Evolutionary conservation across 768 basidiomycete species (phyloP), one percentile per base, ranked within the genome.

Genomic region (Leccinum uliginosum): DNA sequence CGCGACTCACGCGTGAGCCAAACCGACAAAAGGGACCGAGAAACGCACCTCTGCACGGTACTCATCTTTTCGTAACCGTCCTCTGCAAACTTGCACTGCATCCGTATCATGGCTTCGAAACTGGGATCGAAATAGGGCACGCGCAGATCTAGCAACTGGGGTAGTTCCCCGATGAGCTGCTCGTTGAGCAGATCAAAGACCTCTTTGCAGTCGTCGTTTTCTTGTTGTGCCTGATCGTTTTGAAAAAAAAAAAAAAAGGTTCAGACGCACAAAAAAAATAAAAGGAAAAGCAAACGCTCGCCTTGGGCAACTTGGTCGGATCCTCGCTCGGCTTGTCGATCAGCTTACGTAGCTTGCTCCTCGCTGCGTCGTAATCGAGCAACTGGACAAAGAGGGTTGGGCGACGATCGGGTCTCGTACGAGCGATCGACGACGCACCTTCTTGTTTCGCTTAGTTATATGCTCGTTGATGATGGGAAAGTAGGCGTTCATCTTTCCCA

Each of bases 41-140:
- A 12, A 12, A 47, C 51, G 19, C 59, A 92, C 86, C 93, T 78
- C 72, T 99, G 96, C 9, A 98, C 95, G 46, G 92, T 87, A 50
- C 93, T 89, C 51, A 98, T 83, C 74, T 94, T 97, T 76, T 98
- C 94, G 70, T 99, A 98, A 0, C 96, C 95, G 65, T 99, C 96
- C 71, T 98, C 93, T 0, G 96, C 95, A 68, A 98, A 98, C 67
- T 95, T 94, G 67, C 91, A 84, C 68, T 99, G 97, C 85, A 97
- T 91, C 29, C 97, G 83, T 61, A 94, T 93, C 96, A 98, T 98
- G 47, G 96, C 92, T 74, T 98, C 97, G 70, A 98, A 98, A 63
- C 91, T 94, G 5, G 97, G 97, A 71, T 98, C 97, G 61, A 98
- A 95, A 79, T 92, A 99, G 0, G 97, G 97, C 24, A 99, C 90